Base-by-base conservation (phyloP, 139 green algal genomes). In the Coelastrella sp. region DNA sequence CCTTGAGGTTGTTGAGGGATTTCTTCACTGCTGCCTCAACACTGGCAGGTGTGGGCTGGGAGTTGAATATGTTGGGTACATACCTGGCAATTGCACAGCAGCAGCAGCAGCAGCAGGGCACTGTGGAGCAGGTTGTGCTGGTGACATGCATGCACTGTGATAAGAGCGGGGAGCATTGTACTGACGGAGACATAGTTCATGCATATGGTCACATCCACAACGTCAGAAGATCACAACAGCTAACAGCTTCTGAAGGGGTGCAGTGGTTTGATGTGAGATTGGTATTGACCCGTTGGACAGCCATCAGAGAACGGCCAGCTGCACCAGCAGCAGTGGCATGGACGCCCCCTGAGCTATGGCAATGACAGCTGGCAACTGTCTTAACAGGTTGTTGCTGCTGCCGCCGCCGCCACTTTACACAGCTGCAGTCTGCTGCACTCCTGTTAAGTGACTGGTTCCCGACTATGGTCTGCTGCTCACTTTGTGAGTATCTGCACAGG, bases 31-130 rank as follows among this genome's bases (percentile, higher is more conserved):
- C 91, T 35, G 90, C 91, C 75, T 92, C 84, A 59, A 95, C 93
- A 58, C 72, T 72, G 7, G 83, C n/a, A 7, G 92, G 88, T 6
- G 81, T 92, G 20, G 86, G 87, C 7, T 68, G 79, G 35, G 58
- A 25, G 65, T 94, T 81, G 88, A 92, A 95, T 70, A 95, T 94
- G 89, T 94, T 94, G 76, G 92, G 92, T 17, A 91, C 87, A 82
- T 93, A 90, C 74, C 74, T 80, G 25, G 8, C 57, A 19, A 10
- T 19, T 59, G 25, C 11, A 72, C 74, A 57, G 25, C 19, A 25
- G 11, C 85, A 66, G 74, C 85, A 90, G 25, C 60, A 35, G 85
- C 85, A 20, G 25, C 20, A 20, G 8, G 19, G 49, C 82, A 19
- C 19, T 49, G 15, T 24, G 49, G 27, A 15, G 20, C 82, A 35